phyloP scores from a whole-genome alignment of 805 yeast species.

The Ascoidea tarda region DNA sequence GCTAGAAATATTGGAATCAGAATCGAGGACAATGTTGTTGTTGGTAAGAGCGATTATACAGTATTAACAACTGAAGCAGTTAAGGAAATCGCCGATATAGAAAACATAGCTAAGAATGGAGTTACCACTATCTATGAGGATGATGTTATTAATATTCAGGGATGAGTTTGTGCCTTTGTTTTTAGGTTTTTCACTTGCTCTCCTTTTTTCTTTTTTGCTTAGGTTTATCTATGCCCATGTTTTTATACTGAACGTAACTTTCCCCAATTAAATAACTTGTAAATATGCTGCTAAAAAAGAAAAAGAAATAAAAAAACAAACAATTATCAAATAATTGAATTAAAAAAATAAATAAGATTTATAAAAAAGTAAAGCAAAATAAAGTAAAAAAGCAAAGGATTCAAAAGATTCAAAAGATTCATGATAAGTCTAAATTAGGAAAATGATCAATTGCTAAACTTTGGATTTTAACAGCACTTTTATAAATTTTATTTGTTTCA shows the following conservation, averaged over 20 bases:
- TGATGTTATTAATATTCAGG: slow-evolving; percentile 22
- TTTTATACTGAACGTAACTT: slow-evolving; percentile 1
- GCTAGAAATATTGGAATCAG: slow-evolving; percentile 87
- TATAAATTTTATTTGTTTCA: background rate
- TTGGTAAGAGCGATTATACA: slow-evolving; percentile 45
- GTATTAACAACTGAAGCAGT: slow-evolving; percentile 70
- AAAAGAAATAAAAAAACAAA: background rate
- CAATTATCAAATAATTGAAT: too few species aligned
- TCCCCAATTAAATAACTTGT: background rate
- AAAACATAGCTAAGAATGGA: slow-evolving; percentile 47
- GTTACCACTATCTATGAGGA: slow-evolving; percentile 32
- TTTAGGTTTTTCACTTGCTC: background rate
- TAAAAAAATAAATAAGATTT: too few species aligned
- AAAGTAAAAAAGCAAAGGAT: too few species aligned
- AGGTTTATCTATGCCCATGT: background rate
- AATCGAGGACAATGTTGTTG: slow-evolving; percentile 85
- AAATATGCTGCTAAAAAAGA: slow-evolving; percentile 2
- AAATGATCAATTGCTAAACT: background rate
- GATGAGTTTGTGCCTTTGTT: background rate
- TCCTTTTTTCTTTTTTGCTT: background rate
- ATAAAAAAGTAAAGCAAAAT: too few species aligned
- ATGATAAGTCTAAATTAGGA: too few species aligned
- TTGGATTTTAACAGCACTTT: background rate
- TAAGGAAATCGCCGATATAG: slow-evolving; percentile 77
- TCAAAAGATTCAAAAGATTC: background rate